Conservation (phyloP, 495 filamentous ascomycete species). For the Saxispiralis lemnorum region DNA sequence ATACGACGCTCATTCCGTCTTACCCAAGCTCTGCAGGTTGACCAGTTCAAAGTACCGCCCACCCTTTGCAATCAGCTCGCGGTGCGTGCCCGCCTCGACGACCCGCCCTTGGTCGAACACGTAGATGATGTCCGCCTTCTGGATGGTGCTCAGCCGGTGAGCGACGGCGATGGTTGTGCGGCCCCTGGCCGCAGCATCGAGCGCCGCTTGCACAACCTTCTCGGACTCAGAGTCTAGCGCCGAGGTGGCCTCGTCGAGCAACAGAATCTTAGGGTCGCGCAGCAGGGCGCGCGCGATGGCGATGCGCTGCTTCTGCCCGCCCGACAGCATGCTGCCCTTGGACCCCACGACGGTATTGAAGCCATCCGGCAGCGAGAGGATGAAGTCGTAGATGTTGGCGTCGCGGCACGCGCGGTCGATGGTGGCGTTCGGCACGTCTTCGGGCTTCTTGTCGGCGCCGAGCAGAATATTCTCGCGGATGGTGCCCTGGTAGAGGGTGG, state of each 20-base stretch:
- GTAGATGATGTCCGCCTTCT: slow-evolving; percentile 57
- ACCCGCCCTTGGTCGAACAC: slow-evolving; percentile 51
- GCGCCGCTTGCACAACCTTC: slow-evolving; percentile 47
- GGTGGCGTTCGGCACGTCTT: slow-evolving; percentile 47
- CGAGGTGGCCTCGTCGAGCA: slow-evolving; percentile 73
- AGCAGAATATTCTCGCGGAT: slow-evolving; percentile 70
- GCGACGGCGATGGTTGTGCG: slow-evolving; percentile 70
- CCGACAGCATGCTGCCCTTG: slow-evolving; percentile 25
- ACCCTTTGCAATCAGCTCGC: slow-evolving; percentile 40
- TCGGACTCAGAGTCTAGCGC: slow-evolving; percentile 62
- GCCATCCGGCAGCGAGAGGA: slow-evolving; percentile 41
- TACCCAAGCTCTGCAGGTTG: slow-evolving; percentile 25
- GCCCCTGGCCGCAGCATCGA: slow-evolving; percentile 50
- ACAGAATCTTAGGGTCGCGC: slow-evolving; percentile 60
- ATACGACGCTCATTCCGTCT: slow-evolving; percentile 8
- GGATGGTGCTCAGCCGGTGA: slow-evolving; percentile 62
- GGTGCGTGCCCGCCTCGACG: slow-evolving; percentile 51
- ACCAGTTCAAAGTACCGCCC: slow-evolving; percentile 35
- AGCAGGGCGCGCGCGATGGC: slow-evolving; percentile 33
- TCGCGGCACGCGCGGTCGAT: slow-evolving; percentile 64
- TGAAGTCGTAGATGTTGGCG: slow-evolving; percentile 87
- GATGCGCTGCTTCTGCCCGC: slow-evolving; percentile 27
- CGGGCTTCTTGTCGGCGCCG: slow-evolving; percentile 34
- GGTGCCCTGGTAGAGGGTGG: slow-evolving; percentile 71
- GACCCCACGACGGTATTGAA: slow-evolving; percentile 25